Evolutionary conservation across 2,329 filamentous ascomycete genomes (phyloP).

Genomic region (Clathrospora elynae): DNA sequence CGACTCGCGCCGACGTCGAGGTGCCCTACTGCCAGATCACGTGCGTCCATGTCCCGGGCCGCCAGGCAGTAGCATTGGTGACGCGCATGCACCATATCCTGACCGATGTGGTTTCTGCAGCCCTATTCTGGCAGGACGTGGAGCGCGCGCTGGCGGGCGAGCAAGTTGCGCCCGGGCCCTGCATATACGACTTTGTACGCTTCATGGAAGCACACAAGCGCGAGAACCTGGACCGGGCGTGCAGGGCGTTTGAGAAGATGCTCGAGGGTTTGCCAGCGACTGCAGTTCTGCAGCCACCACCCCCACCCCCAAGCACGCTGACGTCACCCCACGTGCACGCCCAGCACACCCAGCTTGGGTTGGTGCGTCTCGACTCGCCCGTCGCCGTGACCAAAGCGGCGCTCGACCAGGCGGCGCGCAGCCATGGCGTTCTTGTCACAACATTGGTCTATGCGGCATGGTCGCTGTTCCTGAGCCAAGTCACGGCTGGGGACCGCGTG

Average conservation of each 20-base stretch:
- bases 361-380: too few species aligned
- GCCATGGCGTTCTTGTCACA: conserved; percentile 1
- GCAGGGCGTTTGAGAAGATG: conserved; percentile 7
- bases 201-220: conserved; percentile 11
- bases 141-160: conserved; percentile 8
- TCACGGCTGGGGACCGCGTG: conserved; percentile 7
- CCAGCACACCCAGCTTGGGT: too few species aligned
- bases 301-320: too few species aligned
- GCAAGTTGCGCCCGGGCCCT: conserved; percentile 3
- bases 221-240: conserved; percentile 7
- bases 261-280: too few species aligned
- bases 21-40: conserved; percentile 12
- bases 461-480: conserved; percentile 12
- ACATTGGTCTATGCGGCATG: conserved; percentile 13
- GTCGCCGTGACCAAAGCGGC: too few species aligned
- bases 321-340: too few species aligned
- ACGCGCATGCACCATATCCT: conserved; percentile 11
- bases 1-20: conserved; percentile 1
- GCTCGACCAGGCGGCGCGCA: conserved; percentile 6
- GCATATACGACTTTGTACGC: conserved; percentile 7
- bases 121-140: conserved; percentile 7
- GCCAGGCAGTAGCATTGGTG: conserved; percentile 10
- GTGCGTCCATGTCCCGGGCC: conserved; percentile 8
- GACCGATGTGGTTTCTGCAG: conserved; percentile 5
- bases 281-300: too few species aligned